Conservation (phyloP, 2,329 filamentous ascomycete species). For the Fusarium verticillioides region DNA sequence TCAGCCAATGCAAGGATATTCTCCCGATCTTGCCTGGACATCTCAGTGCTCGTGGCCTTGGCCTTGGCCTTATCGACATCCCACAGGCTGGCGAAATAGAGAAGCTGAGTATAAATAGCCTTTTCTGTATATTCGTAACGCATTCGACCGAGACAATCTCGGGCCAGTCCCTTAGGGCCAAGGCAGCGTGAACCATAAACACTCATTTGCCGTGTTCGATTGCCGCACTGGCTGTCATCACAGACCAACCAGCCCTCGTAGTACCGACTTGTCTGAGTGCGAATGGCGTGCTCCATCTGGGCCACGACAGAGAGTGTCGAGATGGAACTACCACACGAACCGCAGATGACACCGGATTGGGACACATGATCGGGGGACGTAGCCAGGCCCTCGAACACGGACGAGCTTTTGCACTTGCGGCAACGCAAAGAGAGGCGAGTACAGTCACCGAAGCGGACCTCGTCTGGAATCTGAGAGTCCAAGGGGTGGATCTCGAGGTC, state of each 20-base stretch:
- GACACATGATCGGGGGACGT: conserved; percentile 69
- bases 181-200: conserved; percentile 93
- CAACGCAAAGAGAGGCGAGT: conserved; percentile 81
- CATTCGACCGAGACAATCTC: conserved; percentile 89
- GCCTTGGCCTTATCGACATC: conserved; percentile 84
- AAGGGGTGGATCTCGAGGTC: conserved; percentile 86
- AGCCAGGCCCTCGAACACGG: conserved; percentile 80
- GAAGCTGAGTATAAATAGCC: conserved; percentile 91
- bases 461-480: conserved; percentile 93
- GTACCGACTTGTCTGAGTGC: conserved; percentile 81
- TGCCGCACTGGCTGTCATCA: conserved; percentile 87
- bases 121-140: conserved; percentile 88
- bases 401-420: conserved; percentile 78
- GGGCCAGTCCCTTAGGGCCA: conserved; percentile 84
- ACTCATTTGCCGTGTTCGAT: conserved; percentile 88
- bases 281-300: conserved; percentile 87
- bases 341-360: conserved; percentile 79
- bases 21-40: conserved; percentile 66
- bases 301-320: conserved; percentile 80
- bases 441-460: conserved; percentile 87
- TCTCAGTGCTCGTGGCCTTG: conserved; percentile 59
- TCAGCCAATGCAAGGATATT: conserved; percentile 78
- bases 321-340: conserved; percentile 73
- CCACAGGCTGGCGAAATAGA: conserved; percentile 87
- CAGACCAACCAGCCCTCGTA: conserved; percentile 94